phyloP scores from a whole-genome alignment of 2,329 filamentous ascomycete species.

The Pyricularia sp. region DNA sequence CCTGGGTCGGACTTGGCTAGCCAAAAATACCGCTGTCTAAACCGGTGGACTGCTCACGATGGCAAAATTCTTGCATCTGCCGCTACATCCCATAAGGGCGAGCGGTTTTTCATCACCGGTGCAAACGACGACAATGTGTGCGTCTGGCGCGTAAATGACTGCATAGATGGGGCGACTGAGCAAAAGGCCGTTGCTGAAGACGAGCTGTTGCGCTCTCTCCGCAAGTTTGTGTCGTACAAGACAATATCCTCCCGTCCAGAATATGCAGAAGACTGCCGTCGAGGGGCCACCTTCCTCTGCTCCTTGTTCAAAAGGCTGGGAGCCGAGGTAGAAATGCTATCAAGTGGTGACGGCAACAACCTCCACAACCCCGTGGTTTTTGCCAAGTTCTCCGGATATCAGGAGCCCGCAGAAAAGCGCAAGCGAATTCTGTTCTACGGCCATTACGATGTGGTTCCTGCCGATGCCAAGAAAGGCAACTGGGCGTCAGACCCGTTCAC shows the following conservation, averaged over 20 bases:
- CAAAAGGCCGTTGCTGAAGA: conserved; percentile 30
- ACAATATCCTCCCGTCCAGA: conserved; percentile 80
- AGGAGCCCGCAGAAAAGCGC: conserved; percentile 47
- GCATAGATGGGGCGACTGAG: conserved; percentile 21
- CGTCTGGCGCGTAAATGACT: conserved; percentile 64
- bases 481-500: conserved; percentile 85
- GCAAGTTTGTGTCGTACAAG: conserved; percentile 81
- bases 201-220: conserved; percentile 56
- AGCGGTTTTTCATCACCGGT: conserved; percentile 84
- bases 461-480: conserved; percentile 66
- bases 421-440: conserved; percentile 95
- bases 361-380: conserved; percentile 81
- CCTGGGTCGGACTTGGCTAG: conserved; percentile 41
- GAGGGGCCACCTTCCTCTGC: conserved; percentile 82
- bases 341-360: conserved; percentile 47
- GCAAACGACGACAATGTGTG: conserved; percentile 84
- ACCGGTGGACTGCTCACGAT: conserved; percentile 50
- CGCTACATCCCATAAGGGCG: conserved; percentile 53
- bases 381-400: conserved; percentile 73
- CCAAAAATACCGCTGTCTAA: conserved; percentile 21
- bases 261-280: conserved; percentile 81
- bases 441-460: conserved; percentile 93
- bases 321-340: conserved; percentile 80
- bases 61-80: conserved; percentile 81
- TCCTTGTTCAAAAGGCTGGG: conserved; percentile 86